Evolutionary conservation across 331 rosid genomes (phyloP), one percentile per base, ranked within the genome.

Genomic region (Saraca asoca): DNA sequence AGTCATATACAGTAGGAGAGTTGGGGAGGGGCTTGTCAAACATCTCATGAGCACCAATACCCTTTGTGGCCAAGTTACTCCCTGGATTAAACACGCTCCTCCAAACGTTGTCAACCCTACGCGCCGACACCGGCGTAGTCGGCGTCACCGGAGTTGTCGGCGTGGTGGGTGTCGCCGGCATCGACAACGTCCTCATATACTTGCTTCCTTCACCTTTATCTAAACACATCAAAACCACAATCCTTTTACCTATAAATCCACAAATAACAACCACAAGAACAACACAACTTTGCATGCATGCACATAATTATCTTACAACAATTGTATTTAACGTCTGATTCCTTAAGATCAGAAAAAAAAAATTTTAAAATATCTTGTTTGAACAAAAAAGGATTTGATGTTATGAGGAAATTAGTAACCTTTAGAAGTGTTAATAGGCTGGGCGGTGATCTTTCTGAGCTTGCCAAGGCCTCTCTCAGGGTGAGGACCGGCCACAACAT

Each of bases 21-120:
- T 90, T 94, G 38, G 98, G 92, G 5, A 78, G 77, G 7, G 98
- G 98, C 62, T 85, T 88, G 83, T 94, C 98, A 43, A 90, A 94
- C 20, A 80, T 62, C 17, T 85, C 62, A n/a, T n/a, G n/a, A 41
- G 84, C 79, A 15, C 97, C 98, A 5, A 86, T 52, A 51, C 55
- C 9, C 68, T 62, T 90, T 0, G 95, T 85, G 14, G 99, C 96
- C 0, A 85, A 85, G 80, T 94, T 94, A 53, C 97, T 90, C 9
- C 99, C 99, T 0, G 99, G 99, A 64, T 94, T 51, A 82, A 94
- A 94, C 60, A 94, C 99, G 65, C 99, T 94, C 87, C 99, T 86
- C 99, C 99, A 90, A 15, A 94, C 97, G 85, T 90, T 90, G 52
- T 88, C 86, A 6, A 20, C 84, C 54, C 72, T 81, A 34, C 90